Conservation (phyloP, 495 filamentous ascomycete species). For the Bryoglossum gracile region DNA sequence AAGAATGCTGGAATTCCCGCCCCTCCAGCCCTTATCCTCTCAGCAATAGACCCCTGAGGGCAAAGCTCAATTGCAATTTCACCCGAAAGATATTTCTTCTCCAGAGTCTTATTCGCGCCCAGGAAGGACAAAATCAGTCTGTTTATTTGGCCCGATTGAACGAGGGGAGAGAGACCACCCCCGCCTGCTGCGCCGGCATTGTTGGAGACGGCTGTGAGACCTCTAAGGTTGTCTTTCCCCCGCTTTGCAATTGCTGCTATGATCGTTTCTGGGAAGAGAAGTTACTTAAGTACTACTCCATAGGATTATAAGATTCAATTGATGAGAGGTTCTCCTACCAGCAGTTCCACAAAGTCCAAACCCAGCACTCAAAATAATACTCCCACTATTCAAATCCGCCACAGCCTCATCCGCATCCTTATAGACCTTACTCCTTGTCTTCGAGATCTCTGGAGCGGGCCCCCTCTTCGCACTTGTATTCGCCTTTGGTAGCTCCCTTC, state of each 20-base stretch:
- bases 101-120: slow-evolving; percentile 57
- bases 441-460: slow-evolving; percentile 25
- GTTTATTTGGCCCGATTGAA: slow-evolving; percentile 47
- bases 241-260: slow-evolving; percentile 42
- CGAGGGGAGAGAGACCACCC: slow-evolving; percentile 46
- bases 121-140: slow-evolving; percentile 55
- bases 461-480: slow-evolving; percentile 19
- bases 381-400: slow-evolving; percentile 50
- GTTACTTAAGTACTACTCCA: neutral
- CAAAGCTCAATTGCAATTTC: slow-evolving; percentile 57
- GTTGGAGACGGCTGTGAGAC: slow-evolving; percentile 58
- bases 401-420: slow-evolving; percentile 53
- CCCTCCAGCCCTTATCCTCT: slow-evolving; percentile 54
- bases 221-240: slow-evolving; percentile 38
- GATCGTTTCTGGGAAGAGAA: slow-evolving; percentile 34
- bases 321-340: slow-evolving; percentile 31
- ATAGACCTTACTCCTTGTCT: slow-evolving; percentile 46
- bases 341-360: slow-evolving; percentile 57
- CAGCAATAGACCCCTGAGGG: slow-evolving; percentile 58
- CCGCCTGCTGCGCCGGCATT: slow-evolving; percentile 51
- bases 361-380: slow-evolving; percentile 50
- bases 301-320: neutral
- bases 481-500: slow-evolving; percentile 16
- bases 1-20: slow-evolving; percentile 64
- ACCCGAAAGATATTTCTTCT: slow-evolving; percentile 54